Percentiles rank a stretch among this genome's conserved stretches.
phyloP scores from a whole-genome alignment of 1,284 basidiomycete genomes.

The Golubevia sp. region DNA sequence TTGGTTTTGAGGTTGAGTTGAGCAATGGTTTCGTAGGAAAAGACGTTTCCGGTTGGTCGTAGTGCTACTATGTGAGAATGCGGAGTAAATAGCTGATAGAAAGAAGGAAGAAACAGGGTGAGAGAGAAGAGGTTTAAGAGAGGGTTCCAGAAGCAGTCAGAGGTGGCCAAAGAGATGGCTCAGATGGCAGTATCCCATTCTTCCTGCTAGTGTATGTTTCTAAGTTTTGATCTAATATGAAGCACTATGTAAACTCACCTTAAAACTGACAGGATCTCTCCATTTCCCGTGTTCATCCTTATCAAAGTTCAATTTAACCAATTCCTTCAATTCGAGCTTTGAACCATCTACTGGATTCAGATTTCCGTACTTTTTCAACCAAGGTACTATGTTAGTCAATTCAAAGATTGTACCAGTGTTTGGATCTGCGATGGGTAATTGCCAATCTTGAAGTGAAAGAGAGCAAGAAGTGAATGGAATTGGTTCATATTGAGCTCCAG shows the following conservation, averaged over 20 bases:
- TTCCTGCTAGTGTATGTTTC: too few relatives aligned
- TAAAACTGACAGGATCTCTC: conserved; percentile 50
- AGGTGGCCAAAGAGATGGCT: too few relatives aligned
- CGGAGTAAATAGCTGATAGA: conserved; percentile 20
- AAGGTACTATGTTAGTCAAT: conserved; percentile 42
- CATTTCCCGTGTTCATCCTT: conserved; percentile 24
- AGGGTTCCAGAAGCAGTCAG: too few relatives aligned
- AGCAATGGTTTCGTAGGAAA: conserved; percentile 46
- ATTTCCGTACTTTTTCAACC: conserved; percentile 30
- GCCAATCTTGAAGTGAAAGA: conserved; percentile 52
- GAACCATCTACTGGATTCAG: conserved; percentile 42
- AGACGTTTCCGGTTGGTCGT: conserved; percentile 47
- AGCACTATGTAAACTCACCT: too few relatives aligned
- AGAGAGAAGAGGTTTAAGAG: too few relatives aligned
- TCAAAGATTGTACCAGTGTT: conserved; percentile 40
- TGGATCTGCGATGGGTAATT: too few relatives aligned
- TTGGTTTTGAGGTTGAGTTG: conserved; percentile 54
- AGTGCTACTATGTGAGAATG: conserved; percentile 54
- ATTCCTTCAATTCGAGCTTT: conserved; percentile 20
- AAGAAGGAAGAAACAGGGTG: too few relatives aligned
- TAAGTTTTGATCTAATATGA: too few relatives aligned
- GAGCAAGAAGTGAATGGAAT: conserved; percentile 53
- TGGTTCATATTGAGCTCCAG: conserved; percentile 13
- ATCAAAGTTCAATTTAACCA: conserved; percentile 34
- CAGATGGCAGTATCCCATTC: too few relatives aligned